Conservation (phyloP, 768 basidiomycete genomes). For the Hypsizygus marmoreus region DNA sequence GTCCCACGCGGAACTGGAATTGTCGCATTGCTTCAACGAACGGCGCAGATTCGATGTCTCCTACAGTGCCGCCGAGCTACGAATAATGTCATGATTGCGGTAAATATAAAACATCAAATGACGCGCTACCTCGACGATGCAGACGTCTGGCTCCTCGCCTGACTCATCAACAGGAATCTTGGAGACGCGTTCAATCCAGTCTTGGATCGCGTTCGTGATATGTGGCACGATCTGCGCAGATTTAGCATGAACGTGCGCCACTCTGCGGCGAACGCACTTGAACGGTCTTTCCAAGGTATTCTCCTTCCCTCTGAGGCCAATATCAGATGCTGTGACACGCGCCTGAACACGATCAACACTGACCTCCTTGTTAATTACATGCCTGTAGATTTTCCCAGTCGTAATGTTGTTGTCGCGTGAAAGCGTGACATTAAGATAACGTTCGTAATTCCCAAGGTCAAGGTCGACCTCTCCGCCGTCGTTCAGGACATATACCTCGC, state of each 20-base stretch:
- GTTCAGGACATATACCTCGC: constrained; percentile 97
- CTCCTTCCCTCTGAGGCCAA: constrained; percentile 64
- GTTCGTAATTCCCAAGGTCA: constrained; percentile 97
- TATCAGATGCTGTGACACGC: neutral
- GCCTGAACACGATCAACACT: constrained; percentile 22
- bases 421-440: constrained; percentile 93
- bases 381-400: constrained; percentile 95
- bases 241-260: neutral
- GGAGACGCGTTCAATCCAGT: constrained; percentile 96
- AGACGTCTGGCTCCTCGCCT: constrained; percentile 91
- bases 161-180: constrained; percentile 95
- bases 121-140: constrained; percentile 86
- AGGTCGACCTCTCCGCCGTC: constrained; percentile 98
- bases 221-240: constrained; percentile 83
- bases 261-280: constrained; percentile 54
- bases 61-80: constrained; percentile 97
- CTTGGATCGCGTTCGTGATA: constrained; percentile 95
- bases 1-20: constrained; percentile 97
- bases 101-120: neutral
- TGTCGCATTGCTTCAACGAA: constrained; percentile 99
- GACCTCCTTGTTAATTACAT: constrained; percentile 98
- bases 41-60: constrained; percentile 97
- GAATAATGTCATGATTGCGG: neutral
- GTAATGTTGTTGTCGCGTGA: constrained; percentile 97
- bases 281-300: constrained; percentile 96